Percentiles rank a stretch among this genome's conserved stretches.
Conservation (phyloP, 1,284 basidiomycete species). For the Microbotryum silenes-acaulis region DNA sequence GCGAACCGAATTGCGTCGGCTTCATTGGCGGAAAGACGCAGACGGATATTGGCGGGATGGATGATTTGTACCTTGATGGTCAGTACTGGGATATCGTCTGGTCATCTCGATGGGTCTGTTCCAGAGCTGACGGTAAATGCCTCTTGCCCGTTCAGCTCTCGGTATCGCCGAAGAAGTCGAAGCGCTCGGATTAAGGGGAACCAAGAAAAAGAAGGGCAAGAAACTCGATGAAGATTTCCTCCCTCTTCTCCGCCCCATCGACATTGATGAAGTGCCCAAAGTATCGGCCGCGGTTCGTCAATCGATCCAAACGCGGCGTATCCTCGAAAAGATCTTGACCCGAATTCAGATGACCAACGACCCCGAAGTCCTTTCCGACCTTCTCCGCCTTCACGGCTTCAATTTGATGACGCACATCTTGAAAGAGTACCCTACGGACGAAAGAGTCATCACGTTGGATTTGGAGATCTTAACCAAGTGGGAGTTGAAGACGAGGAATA, state of each 20-base stretch:
- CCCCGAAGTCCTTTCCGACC: slow-evolving; percentile 64
- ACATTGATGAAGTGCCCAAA: slow-evolving; percentile 74
- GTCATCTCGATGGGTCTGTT: background rate
- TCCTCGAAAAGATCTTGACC: slow-evolving; percentile 73
- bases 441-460: slow-evolving; percentile 60
- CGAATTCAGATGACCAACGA: slow-evolving; percentile 87
- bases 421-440: slow-evolving; percentile 66
- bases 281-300: slow-evolving; percentile 87
- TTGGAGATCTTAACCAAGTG: slow-evolving; percentile 65
- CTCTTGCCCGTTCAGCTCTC: slow-evolving; percentile 54
- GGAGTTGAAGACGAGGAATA: slow-evolving; percentile 83
- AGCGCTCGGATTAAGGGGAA: slow-evolving; percentile 57
- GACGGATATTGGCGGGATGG: slow-evolving; percentile 87
- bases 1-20: slow-evolving; percentile 91
- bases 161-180: slow-evolving; percentile 90
- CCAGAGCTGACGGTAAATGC: background rate
- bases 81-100: background rate
- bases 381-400: slow-evolving; percentile 91
- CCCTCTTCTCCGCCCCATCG: slow-evolving; percentile 61
- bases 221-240: slow-evolving; percentile 90
- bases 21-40: slow-evolving; percentile 97
- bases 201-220: slow-evolving; percentile 80
- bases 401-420: slow-evolving; percentile 84
- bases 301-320: slow-evolving; percentile 67
- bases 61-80: slow-evolving; percentile 89